Percentiles rank a stretch among this genome's conserved stretches.
phyloP scores from a whole-genome alignment of 2,329 filamentous ascomycete species.

The Aspergillus texensis region DNA sequence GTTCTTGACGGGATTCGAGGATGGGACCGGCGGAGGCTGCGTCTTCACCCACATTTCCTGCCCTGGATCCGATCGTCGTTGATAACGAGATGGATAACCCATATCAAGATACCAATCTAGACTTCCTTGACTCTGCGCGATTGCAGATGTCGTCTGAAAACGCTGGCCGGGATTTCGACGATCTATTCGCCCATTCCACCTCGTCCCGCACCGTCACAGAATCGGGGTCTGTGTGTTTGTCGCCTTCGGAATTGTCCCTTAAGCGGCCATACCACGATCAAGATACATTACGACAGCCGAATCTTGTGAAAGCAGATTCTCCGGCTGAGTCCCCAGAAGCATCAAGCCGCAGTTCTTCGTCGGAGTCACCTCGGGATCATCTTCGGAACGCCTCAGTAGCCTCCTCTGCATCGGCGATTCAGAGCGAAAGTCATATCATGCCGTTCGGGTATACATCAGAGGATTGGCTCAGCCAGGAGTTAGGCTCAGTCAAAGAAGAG shows the following conservation, averaged over 20 bases:
- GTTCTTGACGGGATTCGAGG: conserved; percentile 22
- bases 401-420: conserved; percentile 43
- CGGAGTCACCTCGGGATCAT: conserved; percentile 46
- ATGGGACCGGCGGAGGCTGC: conserved; percentile 40
- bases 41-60: conserved; percentile 41
- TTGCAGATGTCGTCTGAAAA: conserved; percentile 39
- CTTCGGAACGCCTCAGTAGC: conserved; percentile 43
- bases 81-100: conserved; percentile 47
- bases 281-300: conserved; percentile 36
- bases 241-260: conserved; percentile 30
- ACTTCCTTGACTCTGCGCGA: conserved; percentile 44
- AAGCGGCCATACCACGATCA: conserved; percentile 35
- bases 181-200: conserved; percentile 41
- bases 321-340: conserved; percentile 49
- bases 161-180: conserved; percentile 46
- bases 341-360: conserved; percentile 47
- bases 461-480: conserved; percentile 42
- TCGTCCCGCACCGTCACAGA: conserved; percentile 32
- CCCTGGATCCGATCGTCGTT: conserved; percentile 45
- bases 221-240: conserved; percentile 33
- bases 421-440: conserved; percentile 39
- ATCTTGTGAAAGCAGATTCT: conserved; percentile 40
- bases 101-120: conserved; percentile 46
- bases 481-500: conserved; percentile 41
- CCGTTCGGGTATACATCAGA: conserved; percentile 39